phyloP scores from a whole-genome alignment of 495 filamentous ascomycete genomes.

The Tetracladium setigerum region DNA sequence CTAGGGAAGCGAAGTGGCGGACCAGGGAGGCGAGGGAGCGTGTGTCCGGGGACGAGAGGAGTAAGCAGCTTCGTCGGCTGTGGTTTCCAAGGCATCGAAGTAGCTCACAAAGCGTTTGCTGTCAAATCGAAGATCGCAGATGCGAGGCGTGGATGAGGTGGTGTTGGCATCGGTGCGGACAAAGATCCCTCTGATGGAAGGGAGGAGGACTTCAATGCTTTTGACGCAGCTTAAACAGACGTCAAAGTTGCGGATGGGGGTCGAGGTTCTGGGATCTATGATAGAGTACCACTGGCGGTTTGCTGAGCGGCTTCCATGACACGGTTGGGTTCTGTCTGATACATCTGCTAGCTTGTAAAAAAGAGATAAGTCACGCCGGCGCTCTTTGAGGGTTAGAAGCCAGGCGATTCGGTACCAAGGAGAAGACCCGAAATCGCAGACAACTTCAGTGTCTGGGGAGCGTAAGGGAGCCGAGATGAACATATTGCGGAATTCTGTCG shows the following conservation, averaged over 20 bases:
- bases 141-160: conserved; percentile 24
- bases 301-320: conserved; percentile 41
- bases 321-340: conserved; percentile 32
- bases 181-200: conserved; percentile 41
- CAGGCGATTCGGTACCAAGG: conserved; percentile 63
- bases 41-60: conserved; percentile 35
- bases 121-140: conserved; percentile 43
- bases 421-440: conserved; percentile 51
- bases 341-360: conserved; percentile 44
- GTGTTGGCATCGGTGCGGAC: conserved; percentile 22
- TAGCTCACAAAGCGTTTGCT: conserved; percentile 51
- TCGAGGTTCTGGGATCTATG: conserved; percentile 42
- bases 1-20: conserved; percentile 39
- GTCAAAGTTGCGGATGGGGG: conserved; percentile 47
- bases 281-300: conserved; percentile 52
- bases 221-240: conserved; percentile 47
- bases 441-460: conserved; percentile 30
- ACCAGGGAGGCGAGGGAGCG: conserved; percentile 42
- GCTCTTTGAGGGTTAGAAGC: conserved; percentile 52
- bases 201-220: conserved; percentile 44
- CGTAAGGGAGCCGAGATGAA: conserved; percentile 42
- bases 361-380: conserved; percentile 42
- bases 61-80: conserved; percentile 39
- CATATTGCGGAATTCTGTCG: conserved; percentile 42
- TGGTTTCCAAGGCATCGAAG: conserved; percentile 51